Percentiles rank a stretch among this genome's conserved stretches.
Evolutionary conservation across 352 stramenopile species (phyloP).

Genomic region (Phytophthora rubi): DNA sequence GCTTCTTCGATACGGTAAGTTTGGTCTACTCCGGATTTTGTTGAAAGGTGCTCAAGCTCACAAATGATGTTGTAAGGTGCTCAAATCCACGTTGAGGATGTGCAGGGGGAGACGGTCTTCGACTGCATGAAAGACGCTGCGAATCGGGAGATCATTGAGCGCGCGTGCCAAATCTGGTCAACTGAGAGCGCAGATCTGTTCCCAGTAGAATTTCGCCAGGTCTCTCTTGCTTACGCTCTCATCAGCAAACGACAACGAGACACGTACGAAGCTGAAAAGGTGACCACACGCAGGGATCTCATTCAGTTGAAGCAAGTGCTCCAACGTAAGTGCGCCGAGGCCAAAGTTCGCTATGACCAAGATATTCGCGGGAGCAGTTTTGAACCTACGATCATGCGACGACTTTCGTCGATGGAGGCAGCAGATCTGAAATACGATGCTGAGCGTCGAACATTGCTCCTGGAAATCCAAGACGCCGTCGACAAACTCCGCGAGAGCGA

Average conservation of each 20-base stretch:
- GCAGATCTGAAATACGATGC: slow-evolving; percentile 48
- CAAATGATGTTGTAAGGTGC: slow-evolving; percentile 38
- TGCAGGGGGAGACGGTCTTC: slow-evolving; percentile 54
- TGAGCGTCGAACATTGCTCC: slow-evolving; percentile 38
- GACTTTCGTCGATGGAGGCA: slow-evolving; percentile 39
- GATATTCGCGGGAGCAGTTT: slow-evolving; percentile 36
- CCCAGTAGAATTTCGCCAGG: slow-evolving; percentile 50
- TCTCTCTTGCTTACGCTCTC: slow-evolving; percentile 44
- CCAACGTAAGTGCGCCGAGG: slow-evolving; percentile 49
- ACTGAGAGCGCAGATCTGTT: slow-evolving; percentile 50
- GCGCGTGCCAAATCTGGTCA: slow-evolving; percentile 48
- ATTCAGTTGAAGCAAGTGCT: slow-evolving; percentile 36
- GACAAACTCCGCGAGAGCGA: slow-evolving; percentile 38
- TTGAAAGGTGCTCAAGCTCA: slow-evolving; percentile 49
- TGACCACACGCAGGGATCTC: slow-evolving; percentile 38
- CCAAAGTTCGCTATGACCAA: slow-evolving; percentile 64
- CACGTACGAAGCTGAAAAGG: slow-evolving; percentile 20
- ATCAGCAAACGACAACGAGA: slow-evolving; percentile 46
- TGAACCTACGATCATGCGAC: slow-evolving; percentile 49
- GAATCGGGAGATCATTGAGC: slow-evolving; percentile 40
- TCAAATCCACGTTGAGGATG: slow-evolving; percentile 46
- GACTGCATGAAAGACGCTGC: slow-evolving; percentile 46
- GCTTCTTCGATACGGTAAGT: slow-evolving; percentile 65
- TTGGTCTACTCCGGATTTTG: not conserved
- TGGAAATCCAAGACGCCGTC: slow-evolving; percentile 38